These are phyloP conservation scores for Geotrichum klebahnii DNA, from an alignment of 1,139 yeast genomes.

Conservation along the genomic window DNA sequence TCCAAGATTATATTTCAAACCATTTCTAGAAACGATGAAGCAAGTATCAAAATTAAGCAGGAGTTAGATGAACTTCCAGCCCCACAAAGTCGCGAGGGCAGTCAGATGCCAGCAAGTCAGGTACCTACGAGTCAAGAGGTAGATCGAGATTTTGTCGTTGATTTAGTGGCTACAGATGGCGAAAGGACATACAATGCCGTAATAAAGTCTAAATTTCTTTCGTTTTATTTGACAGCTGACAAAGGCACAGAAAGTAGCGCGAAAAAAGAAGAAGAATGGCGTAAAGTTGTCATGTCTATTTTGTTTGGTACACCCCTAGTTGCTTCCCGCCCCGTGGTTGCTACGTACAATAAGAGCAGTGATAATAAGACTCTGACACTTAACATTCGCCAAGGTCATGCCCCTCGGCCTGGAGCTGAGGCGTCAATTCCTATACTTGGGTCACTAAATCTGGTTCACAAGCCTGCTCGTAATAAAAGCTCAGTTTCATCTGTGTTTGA, in stretches of 20 bases:
- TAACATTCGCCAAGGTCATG: constrained; percentile 12
- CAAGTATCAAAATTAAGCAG: background rate
- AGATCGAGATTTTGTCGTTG: constrained; percentile 12
- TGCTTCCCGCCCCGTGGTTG: background rate
- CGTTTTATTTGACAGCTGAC: background rate
- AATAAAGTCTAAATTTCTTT: constrained; percentile 3
- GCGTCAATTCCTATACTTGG: constrained; percentile 8
- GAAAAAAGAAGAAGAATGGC: constrained; percentile 5
- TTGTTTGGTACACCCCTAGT: constrained; percentile 6
- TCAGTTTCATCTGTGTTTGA: background rate
- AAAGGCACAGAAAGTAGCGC: background rate
- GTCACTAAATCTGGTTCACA: constrained; percentile 1
- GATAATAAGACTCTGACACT: constrained; percentile 2
- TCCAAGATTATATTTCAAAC: constrained; percentile 6
- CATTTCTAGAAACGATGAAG: constrained; percentile 2
- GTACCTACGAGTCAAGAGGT: background rate
- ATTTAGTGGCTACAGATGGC: constrained; percentile 6
- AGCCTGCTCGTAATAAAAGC: background rate
- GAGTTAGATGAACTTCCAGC: background rate
- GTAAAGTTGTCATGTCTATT: background rate
- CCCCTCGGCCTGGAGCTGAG: constrained; percentile 16
- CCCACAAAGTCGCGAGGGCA: background rate
- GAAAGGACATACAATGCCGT: constrained; percentile 3
- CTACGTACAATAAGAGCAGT: background rate
- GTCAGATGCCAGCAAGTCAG: background rate